Conservation (phyloP, 1,284 basidiomycete genomes). For the Ceratobasidium papillatum region DNA sequence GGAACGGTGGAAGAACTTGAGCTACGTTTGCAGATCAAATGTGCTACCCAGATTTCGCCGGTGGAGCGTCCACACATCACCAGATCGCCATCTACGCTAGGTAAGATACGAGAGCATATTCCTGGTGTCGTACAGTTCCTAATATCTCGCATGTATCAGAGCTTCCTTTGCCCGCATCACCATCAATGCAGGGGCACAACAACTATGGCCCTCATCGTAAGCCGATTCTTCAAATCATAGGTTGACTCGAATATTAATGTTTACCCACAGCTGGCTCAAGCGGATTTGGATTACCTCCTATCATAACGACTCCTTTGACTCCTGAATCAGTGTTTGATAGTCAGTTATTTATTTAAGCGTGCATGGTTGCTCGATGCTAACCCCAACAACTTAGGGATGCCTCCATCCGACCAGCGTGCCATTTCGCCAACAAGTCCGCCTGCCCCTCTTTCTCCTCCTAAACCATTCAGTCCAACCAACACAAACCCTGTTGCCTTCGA, state of each 20-base stretch:
- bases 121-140: not conserved
- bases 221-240: not conserved
- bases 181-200: not conserved
- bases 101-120: not conserved
- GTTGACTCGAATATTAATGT: no score
- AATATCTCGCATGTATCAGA: not conserved
- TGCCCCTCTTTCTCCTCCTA: not conserved
- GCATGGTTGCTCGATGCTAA: not conserved
- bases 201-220: not conserved
- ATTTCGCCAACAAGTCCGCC: not conserved
- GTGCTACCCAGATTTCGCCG: not conserved
- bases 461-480: not conserved
- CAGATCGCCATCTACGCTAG: constrained; percentile 19
- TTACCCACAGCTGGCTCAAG: not conserved
- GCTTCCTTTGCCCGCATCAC: not conserved
- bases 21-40: constrained; percentile 19
- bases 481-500: not conserved
- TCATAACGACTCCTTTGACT: not conserved
- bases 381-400: not conserved
- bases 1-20: constrained; percentile 1
- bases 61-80: not conserved
- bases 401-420: not conserved
- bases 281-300: not conserved
- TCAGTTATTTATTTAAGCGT: not conserved
- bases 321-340: constrained; percentile 5